Evolutionary conservation across 2,329 filamentous ascomycete genomes (phyloP).

Genomic region (Sarocladium kiliense): DNA sequence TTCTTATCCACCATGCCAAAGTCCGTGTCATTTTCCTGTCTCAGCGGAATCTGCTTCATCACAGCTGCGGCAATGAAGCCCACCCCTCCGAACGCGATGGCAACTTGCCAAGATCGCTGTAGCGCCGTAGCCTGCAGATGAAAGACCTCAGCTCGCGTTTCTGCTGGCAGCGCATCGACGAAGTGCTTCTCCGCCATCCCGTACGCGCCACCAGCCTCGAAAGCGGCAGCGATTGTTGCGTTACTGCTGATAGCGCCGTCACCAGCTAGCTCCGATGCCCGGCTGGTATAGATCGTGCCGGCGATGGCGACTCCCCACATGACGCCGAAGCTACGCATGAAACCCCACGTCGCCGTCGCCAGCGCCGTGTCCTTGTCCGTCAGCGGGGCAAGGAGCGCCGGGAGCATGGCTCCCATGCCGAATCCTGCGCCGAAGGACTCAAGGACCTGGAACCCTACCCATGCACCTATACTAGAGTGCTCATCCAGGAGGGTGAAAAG

Average conservation of each 20-base stretch:
- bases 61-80: slow-evolving; percentile 12
- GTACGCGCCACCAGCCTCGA: slow-evolving; percentile 12
- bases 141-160: slow-evolving; percentile 14
- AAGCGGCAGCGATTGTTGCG: slow-evolving; percentile 10
- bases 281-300: slow-evolving; percentile 25
- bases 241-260: slow-evolving; percentile 14
- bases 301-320: slow-evolving; percentile 41
- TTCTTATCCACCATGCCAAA: slow-evolving; percentile 11
- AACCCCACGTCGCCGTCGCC: slow-evolving; percentile 36
- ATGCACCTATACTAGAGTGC: slow-evolving; percentile 28
- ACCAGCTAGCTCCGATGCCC: neutral
- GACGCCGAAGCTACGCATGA: slow-evolving; percentile 41
- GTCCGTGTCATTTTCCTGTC: slow-evolving; percentile 9
- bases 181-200: neutral
- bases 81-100: slow-evolving; percentile 19
- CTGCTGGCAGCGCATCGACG: neutral
- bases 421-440: slow-evolving; percentile 35
- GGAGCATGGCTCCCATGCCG: slow-evolving; percentile 32
- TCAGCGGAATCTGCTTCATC: slow-evolving; percentile 9
- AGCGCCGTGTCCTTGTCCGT: slow-evolving; percentile 29
- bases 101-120: slow-evolving; percentile 18
- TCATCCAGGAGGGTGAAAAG: slow-evolving; percentile 34
- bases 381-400: slow-evolving; percentile 37
- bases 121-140: slow-evolving; percentile 14
- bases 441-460: slow-evolving; percentile 37